Percentiles rank a stretch among this genome's conserved stretches.
Evolutionary conservation across 257 asterid genomes (phyloP).

Genomic region (Solanum rostratum): DNA sequence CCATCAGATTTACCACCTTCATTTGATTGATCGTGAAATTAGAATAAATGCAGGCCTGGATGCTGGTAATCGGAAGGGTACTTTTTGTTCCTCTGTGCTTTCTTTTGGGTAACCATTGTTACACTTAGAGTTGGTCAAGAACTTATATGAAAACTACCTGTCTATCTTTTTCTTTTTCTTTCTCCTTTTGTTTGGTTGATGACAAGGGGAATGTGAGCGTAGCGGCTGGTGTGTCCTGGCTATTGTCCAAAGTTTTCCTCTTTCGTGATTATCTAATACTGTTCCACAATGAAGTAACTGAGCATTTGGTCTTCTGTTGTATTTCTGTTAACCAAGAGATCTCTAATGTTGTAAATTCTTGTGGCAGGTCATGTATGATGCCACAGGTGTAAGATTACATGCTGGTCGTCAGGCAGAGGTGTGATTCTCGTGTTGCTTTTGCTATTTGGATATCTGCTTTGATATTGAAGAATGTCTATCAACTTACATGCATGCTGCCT

Average conservation of each 20-base stretch:
- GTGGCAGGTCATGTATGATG: slow-evolving; percentile 17
- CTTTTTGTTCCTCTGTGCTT: neutral
- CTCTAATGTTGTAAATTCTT: neutral
- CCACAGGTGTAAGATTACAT: slow-evolving; percentile 12
- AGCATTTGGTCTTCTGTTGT: neutral
- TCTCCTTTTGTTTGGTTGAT: no score
- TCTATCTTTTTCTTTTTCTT: neutral
- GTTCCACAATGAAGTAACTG: neutral
- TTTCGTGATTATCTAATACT: neutral
- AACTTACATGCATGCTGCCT: neutral
- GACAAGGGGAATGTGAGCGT: no score
- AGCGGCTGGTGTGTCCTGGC: neutral
- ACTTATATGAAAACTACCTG: neutral
- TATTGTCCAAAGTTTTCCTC: neutral
- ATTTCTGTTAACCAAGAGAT: neutral
- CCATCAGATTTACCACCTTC: neutral
- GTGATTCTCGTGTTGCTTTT: neutral
- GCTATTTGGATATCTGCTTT: neutral
- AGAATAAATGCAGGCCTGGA: neutral
- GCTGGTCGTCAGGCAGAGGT: slow-evolving; percentile 18
- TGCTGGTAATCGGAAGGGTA: neutral
- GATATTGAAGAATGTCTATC: neutral
- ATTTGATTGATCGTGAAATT: neutral
- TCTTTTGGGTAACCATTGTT: neutral
- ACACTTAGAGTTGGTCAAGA: neutral